Evolutionary conservation across 495 filamentous ascomycete genomes (phyloP).

Genomic region (Podospora tetraspora): DNA sequence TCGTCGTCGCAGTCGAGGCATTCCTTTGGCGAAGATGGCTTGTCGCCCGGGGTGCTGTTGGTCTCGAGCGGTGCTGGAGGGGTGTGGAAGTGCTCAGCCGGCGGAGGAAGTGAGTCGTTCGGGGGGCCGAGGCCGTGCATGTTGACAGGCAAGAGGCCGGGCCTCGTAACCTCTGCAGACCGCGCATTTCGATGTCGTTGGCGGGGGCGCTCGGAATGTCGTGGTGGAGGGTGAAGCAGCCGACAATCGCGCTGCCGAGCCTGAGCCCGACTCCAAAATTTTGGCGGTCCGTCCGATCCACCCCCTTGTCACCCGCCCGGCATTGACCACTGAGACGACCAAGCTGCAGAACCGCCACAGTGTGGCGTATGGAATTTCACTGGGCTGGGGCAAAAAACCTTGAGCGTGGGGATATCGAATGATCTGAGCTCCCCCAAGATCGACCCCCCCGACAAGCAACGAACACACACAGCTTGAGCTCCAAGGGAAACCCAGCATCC

Average conservation of each 20-base stretch:
- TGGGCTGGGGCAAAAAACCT: constrained; percentile 20
- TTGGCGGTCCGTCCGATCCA: constrained; percentile 5
- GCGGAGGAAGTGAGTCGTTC: constrained; percentile 15
- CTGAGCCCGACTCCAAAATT: constrained; percentile 9
- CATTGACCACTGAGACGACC: constrained; percentile 2
- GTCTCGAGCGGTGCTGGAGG: constrained; percentile 8
- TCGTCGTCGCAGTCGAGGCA: constrained; percentile 18
- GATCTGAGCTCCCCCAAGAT: constrained; percentile 19
- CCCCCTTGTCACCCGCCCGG: background rate
- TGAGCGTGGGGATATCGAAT: constrained; percentile 21
- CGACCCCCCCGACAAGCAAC: background rate
- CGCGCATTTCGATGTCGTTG: constrained; percentile 25
- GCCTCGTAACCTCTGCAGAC: constrained; percentile 26
- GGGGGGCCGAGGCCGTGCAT: constrained; percentile 19
- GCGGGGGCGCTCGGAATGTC: constrained; percentile 3
- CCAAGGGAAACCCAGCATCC: background rate
- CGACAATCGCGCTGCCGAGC: constrained; percentile 1
- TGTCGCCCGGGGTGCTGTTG: background rate
- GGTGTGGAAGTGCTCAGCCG: constrained; percentile 3
- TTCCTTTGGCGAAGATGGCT: constrained; percentile 10
- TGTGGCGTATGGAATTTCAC: constrained; percentile 5
- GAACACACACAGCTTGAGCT: background rate
- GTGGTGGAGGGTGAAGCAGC: background rate
- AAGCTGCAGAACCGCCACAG: background rate
- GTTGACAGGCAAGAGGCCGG: constrained; percentile 19